Conservation (phyloP, 305 asterid genomes). For the Andrographis paniculata region DNA sequence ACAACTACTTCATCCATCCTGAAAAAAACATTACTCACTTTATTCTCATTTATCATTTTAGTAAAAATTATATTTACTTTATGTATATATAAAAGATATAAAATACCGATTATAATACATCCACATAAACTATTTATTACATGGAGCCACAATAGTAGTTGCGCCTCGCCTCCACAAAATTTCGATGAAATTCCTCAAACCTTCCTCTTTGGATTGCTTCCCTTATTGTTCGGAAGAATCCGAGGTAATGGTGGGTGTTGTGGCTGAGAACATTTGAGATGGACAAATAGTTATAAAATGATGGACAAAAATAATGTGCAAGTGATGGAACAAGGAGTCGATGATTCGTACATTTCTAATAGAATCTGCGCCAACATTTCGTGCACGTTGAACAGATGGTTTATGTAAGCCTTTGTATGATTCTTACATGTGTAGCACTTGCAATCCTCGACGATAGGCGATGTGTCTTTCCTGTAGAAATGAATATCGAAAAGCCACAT, state of each 20-base stretch:
- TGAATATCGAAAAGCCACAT: too few relatives aligned
- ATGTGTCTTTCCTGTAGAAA: conserved; percentile 60
- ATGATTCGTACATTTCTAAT: conserved; percentile 67
- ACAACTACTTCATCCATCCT: too few relatives aligned
- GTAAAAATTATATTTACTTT: too few relatives aligned
- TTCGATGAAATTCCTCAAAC: conserved; percentile 50
- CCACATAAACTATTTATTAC: too few relatives aligned
- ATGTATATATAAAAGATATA: too few relatives aligned
- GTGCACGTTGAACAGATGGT: conserved; percentile 83
- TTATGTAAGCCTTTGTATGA: conserved; percentile 82
- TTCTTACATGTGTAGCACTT: conserved; percentile 75
- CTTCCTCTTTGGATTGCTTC: conserved; percentile 51
- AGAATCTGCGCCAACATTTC: conserved; percentile 93
- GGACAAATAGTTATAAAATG: conserved; percentile 9
- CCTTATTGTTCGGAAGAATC: conserved; percentile 72
- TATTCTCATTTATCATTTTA: too few relatives aligned
- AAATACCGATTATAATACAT: too few relatives aligned
- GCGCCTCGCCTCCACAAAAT: conserved; percentile 48
- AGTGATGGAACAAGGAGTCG: conserved; percentile 6
- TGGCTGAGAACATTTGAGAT: conserved; percentile 39
- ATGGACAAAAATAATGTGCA: not conserved
- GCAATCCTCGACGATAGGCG: conserved; percentile 57
- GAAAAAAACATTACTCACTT: too few relatives aligned
- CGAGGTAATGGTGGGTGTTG: conserved; percentile 83
- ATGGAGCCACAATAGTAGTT: too few relatives aligned